A percentile compares a stretch with the other conserved stretches of the same genome.
These are phyloP conservation scores for Plectosphaerella plurivora DNA, from an alignment of 2,329 filamentous ascomycete genomes.

Conservation along the genomic window DNA sequence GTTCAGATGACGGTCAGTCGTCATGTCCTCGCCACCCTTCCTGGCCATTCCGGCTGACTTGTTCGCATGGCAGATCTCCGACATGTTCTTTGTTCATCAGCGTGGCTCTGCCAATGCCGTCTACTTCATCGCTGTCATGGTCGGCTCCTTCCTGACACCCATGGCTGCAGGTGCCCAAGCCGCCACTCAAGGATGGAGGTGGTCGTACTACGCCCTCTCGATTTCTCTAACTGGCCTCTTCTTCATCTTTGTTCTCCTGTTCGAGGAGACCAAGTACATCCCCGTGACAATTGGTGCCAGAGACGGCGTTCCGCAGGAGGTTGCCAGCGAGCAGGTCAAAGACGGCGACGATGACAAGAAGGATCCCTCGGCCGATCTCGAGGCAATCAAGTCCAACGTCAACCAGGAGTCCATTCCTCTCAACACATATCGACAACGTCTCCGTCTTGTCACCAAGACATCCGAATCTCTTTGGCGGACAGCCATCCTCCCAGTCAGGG, in stretches of 20 bases:
- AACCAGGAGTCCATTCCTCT: constrained; percentile 3
- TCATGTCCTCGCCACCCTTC: not conserved
- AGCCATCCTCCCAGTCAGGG: constrained; percentile 9
- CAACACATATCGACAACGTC: constrained; percentile 12
- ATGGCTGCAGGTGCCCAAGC: constrained; percentile 19
- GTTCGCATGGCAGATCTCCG: constrained; percentile 13
- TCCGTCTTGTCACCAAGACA: constrained; percentile 15
- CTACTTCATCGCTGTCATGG: constrained; percentile 24
- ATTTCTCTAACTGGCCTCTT: constrained; percentile 16
- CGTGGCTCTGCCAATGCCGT: constrained; percentile 22
- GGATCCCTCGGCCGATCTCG: not conserved
- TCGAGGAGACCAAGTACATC: constrained; percentile 25
- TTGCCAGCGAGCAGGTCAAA: not conserved
- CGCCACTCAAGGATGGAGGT: constrained; percentile 20
- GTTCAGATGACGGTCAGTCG: constrained; percentile 25
- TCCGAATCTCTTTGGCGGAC: constrained; percentile 9
- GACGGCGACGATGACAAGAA: not conserved
- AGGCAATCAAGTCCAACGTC: not conserved
- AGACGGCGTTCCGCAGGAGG: constrained; percentile 9
- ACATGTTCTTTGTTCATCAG: constrained; percentile 26
- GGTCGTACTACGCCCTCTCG: constrained; percentile 21
- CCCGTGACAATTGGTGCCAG: constrained; percentile 9
- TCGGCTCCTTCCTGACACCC: constrained; percentile 21
- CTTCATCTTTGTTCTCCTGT: constrained; percentile 14
- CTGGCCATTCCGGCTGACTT: not conserved